Percentiles rank a stretch among this genome's conserved stretches.
These are phyloP conservation scores for Phoma sp. DNA, from an alignment of 2,329 filamentous ascomycete species.

Conservation along the genomic window DNA sequence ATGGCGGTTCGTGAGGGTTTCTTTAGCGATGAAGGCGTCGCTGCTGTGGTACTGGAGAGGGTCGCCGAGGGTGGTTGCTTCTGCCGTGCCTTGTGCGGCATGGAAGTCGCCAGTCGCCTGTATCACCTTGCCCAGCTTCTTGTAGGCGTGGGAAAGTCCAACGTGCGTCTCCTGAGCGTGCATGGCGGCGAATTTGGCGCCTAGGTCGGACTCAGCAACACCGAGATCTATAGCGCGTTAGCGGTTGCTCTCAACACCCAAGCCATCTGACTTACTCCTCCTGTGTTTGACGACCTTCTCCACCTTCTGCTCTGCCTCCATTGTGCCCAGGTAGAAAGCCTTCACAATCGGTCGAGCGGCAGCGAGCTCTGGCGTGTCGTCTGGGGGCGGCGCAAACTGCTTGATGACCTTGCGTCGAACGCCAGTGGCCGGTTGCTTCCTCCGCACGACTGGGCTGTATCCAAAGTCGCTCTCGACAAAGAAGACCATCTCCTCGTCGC, in stretches of 20 bases:
- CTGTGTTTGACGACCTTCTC: constrained; percentile 92
- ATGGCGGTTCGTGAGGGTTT: constrained; percentile 96
- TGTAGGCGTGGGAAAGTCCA: constrained; percentile 87
- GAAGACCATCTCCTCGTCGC: constrained; percentile 95
- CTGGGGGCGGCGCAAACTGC: constrained; percentile 95
- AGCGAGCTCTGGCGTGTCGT: constrained; percentile 94
- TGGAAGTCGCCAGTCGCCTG: constrained; percentile 95
- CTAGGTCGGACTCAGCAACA: constrained; percentile 90
- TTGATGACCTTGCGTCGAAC: constrained; percentile 95
- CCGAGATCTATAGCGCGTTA: constrained; percentile 73
- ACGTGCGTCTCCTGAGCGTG: constrained; percentile 88
- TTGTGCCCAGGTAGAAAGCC: constrained; percentile 90
- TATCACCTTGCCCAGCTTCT: constrained; percentile 91
- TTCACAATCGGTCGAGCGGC: constrained; percentile 91
- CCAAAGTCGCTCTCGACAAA: constrained; percentile 99
- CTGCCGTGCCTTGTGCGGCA: constrained; percentile 93
- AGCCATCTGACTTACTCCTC: constrained; percentile 83
- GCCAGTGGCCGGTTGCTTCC: constrained; percentile 96
- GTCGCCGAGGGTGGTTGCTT: constrained; percentile 93
- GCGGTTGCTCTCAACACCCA: too few relatives aligned
- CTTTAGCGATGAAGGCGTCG: constrained; percentile 97
- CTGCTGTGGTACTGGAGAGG: constrained; percentile 93
- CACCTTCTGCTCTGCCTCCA: constrained; percentile 97
- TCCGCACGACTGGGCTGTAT: constrained; percentile 92
- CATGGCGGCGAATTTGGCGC: constrained; percentile 86